These are phyloP conservation scores for Nidularia sp. DNA, from an alignment of 768 basidiomycete species.

Conservation along the genomic window DNA sequence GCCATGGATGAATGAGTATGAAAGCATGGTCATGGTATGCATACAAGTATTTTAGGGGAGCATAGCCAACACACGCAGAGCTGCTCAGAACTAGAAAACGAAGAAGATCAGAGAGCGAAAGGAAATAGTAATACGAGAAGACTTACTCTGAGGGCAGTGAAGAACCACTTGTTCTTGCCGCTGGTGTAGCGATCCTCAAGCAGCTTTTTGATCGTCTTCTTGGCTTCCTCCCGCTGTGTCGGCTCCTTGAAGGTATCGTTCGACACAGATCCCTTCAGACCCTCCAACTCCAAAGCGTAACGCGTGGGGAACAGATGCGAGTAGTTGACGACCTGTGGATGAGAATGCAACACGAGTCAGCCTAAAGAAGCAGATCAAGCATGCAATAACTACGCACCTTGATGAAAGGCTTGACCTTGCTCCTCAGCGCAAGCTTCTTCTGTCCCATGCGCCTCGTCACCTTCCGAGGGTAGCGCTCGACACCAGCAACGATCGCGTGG, in stretches of 20 bases:
- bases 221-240: constrained; percentile 88
- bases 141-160: constrained; percentile 77
- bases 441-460: constrained; percentile 93
- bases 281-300: constrained; percentile 95
- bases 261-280: constrained; percentile 81
- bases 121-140: not conserved
- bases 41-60: constrained; percentile 20
- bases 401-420: constrained; percentile 99
- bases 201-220: constrained; percentile 95
- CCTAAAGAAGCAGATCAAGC: not conserved
- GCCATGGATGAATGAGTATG: constrained; percentile 6
- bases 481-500: constrained; percentile 96
- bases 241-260: constrained; percentile 97
- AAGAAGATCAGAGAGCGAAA: constrained; percentile 3
- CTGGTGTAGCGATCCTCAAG: constrained; percentile 91
- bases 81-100: constrained; percentile 28
- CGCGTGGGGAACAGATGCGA: constrained; percentile 99
- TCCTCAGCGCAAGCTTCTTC: constrained; percentile 55
- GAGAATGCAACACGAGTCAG: not conserved
- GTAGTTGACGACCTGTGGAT: constrained; percentile 84
- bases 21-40: constrained; percentile 32
- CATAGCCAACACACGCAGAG: constrained; percentile 21
- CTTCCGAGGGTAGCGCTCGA: constrained; percentile 98
- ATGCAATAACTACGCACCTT: constrained; percentile 56
- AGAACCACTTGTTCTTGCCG: constrained; percentile 99